Percentiles rank a stretch among this genome's conserved stretches.
Conservation (phyloP, 2,329 filamentous ascomycete species). For the Botrytis cinerea region DNA sequence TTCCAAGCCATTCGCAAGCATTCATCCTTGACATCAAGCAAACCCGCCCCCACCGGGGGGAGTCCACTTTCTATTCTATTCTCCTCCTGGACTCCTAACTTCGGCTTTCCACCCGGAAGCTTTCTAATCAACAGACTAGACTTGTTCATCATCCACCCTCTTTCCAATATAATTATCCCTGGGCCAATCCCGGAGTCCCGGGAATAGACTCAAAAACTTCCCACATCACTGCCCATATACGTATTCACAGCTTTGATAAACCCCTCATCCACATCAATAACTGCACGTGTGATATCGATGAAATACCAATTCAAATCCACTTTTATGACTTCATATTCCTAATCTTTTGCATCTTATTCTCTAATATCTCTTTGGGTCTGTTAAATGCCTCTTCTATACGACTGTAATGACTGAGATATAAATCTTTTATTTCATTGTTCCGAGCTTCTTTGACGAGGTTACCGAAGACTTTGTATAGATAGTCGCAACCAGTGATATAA, state of each 20-base stretch:
- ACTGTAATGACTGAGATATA: constrained; percentile 12
- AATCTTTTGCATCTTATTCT: not conserved
- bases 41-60: not conserved
- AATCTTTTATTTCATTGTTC: constrained; percentile 12
- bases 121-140: constrained; percentile 20
- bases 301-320: constrained; percentile 9
- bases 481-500: constrained; percentile 5
- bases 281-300: constrained; percentile 8
- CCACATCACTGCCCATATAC: not conserved
- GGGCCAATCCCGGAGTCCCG: constrained; percentile 18
- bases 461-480: constrained; percentile 15
- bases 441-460: constrained; percentile 19
- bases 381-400: not conserved
- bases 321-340: constrained; percentile 20
- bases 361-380: not conserved
- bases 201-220: constrained; percentile 22
- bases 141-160: constrained; percentile 16
- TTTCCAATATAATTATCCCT: constrained; percentile 23
- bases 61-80: not conserved
- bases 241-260: constrained; percentile 15
- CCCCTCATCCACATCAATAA: constrained; percentile 9
- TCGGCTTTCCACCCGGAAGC: too few species aligned
- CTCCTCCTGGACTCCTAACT: not conserved
- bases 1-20: not conserved
- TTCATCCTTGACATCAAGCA: not conserved